phyloP scores from a whole-genome alignment of 352 stramenopile genomes.

The Bremia lactucae region DNA sequence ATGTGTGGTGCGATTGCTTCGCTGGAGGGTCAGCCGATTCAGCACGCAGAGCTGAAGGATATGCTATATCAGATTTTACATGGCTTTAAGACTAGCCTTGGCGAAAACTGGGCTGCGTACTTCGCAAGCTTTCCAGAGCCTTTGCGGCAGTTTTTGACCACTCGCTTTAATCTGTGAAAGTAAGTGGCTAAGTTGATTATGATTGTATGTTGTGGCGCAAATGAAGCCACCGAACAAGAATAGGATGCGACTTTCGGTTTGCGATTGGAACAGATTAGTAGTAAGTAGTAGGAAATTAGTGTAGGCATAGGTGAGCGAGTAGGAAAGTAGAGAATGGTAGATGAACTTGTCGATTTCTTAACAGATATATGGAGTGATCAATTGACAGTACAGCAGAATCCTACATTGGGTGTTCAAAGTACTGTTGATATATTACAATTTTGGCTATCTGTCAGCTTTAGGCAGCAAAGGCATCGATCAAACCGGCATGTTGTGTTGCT shows the following conservation, averaged over 20 bases:
- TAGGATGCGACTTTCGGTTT: no score
- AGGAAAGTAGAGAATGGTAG: constrained; percentile 27
- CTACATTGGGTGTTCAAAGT: constrained; percentile 1
- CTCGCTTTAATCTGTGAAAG: constrained; percentile 79
- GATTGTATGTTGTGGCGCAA: constrained; percentile 13
- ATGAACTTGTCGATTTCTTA: constrained; percentile 10
- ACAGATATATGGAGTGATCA: constrained; percentile 20
- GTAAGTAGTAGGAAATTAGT: constrained; percentile 31
- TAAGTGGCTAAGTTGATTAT: constrained; percentile 7
- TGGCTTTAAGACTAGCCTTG: constrained; percentile 81
- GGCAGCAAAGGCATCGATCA: constrained; percentile 19
- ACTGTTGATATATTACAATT: no score
- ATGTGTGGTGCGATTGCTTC: constrained; percentile 84
- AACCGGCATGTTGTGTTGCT: constrained; percentile 14
- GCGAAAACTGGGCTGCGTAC: constrained; percentile 81
- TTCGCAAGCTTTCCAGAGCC: constrained; percentile 76
- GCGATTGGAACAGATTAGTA: constrained; percentile 34
- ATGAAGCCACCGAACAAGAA: constrained; percentile 13
- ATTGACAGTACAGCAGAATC: constrained; percentile 8
- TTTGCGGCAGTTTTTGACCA: constrained; percentile 68
- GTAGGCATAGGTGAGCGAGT: constrained; percentile 13
- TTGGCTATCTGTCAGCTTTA: constrained; percentile 2
- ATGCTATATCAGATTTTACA: constrained; percentile 85
- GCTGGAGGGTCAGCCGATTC: constrained; percentile 67
- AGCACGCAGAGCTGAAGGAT: constrained; percentile 69